Conservation (phyloP, 768 basidiomycete species). For the Solioccasus polychromus region DNA sequence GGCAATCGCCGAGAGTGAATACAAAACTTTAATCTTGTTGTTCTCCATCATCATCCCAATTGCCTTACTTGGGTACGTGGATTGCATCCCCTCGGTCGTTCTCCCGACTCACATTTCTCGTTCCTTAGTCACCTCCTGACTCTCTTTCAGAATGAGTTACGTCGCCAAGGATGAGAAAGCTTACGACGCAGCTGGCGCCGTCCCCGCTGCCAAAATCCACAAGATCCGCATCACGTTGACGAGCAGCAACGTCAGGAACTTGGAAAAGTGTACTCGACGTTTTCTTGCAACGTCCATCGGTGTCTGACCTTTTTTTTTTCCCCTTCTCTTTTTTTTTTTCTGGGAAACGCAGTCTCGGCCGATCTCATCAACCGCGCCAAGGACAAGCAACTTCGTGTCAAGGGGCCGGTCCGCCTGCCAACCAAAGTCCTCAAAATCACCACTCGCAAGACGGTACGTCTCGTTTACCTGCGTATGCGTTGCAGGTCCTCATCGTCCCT, state of each 20-base stretch:
- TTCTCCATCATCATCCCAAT: constrained; percentile 30
- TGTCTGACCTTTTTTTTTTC: constrained; percentile 19
- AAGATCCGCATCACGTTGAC: constrained; percentile 99
- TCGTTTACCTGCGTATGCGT: background rate
- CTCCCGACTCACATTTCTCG: constrained; percentile 1
- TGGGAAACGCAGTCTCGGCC: constrained; percentile 66
- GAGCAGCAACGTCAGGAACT: constrained; percentile 94
- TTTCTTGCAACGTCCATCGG: no score
- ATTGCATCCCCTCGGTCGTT: background rate
- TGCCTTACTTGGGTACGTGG: constrained; percentile 32
- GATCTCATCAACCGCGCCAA: constrained; percentile 99
- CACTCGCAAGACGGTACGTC: constrained; percentile 93
- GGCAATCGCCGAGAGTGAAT: constrained; percentile 13
- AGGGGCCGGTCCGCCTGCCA: constrained; percentile 97
- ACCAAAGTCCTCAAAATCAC: constrained; percentile 99
- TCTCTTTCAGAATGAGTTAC: constrained; percentile 81
- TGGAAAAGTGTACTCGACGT: constrained; percentile 85
- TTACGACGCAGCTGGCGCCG: constrained; percentile 90
- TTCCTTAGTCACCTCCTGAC: constrained; percentile 77
- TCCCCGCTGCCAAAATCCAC: constrained; percentile 90
- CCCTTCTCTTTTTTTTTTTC: background rate
- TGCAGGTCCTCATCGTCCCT: background rate
- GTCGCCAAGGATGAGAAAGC: constrained; percentile 99
- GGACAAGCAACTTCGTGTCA: constrained; percentile 99
- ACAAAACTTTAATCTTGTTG: constrained; percentile 34